Base-by-base conservation (phyloP, 768 basidiomycete genomes). In the Calocera cornea region DNA sequence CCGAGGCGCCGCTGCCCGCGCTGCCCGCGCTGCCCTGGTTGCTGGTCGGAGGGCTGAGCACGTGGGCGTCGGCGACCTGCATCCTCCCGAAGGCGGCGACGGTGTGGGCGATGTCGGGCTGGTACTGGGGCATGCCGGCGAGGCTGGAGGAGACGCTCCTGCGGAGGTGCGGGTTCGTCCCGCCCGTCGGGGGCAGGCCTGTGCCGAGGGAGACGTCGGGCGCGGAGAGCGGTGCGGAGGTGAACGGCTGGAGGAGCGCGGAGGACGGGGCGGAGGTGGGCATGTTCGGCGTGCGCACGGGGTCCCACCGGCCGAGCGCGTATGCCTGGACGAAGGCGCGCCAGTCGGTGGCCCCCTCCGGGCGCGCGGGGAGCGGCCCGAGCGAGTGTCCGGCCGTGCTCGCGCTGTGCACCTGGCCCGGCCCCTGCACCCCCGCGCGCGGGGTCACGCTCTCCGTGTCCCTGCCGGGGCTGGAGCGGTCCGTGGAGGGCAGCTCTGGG, bases 301-400 rank as follows among this genome's bases (percentile, higher is more conserved):
- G 89, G 74, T 90, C 88, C 90, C 90, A 93, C 69, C 84, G 81
- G 11, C 91, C 91, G 19, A 80, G 73, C 0, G 88, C 84, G 74
- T 93, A 93, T 0, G 88, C 86, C n/a, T 80, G 76, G 69, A 89
- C 84, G 75, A 92, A 93, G 0, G 84, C 83, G 19, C 82, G 79
- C 91, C 91, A 93, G 73, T 90, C 87, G 11, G 54, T 60, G 14
- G 19, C 19, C 24, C 19, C 44, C 8, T 24, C 19, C 24, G 44
- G 44, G 44, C 44, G 44, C 8, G 44, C 19, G 19, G 44, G 8
- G 44, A 17, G 44, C 11, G 40, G 40, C 19, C 40, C 19, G 40
- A 41, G 40, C 19, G 40, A 19, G 40, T 10, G 10, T 19, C 19
- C 19, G 40, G 44, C 24, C 44, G 24, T 47, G 19, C 24, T 19